Evolutionary conservation across 257 asterid genomes (phyloP).

Genomic region (Nicotiana benthamiana): DNA sequence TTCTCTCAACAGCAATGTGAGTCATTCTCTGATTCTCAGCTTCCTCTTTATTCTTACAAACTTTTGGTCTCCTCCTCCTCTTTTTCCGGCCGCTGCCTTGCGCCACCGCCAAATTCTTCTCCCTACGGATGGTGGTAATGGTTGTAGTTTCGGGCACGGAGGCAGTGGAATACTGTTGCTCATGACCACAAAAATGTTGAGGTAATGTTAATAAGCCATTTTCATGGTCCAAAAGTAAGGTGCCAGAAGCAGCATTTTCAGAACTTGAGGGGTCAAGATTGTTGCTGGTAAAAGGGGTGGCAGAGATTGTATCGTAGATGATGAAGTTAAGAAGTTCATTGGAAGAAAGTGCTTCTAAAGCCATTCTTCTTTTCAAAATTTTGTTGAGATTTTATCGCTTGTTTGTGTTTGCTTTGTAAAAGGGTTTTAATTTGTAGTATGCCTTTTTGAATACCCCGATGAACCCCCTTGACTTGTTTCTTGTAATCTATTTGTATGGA

Average conservation of each 20-base stretch:
- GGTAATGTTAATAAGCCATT: background rate
- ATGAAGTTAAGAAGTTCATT: constrained; percentile 66
- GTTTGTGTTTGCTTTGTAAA: constrained; percentile 30
- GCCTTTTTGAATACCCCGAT: constrained; percentile 35
- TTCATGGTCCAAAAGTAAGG: background rate
- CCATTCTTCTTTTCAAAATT: constrained; percentile 23
- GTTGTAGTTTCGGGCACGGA: constrained; percentile 11
- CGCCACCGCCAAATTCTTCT: constrained; percentile 18
- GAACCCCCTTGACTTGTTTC: constrained; percentile 38
- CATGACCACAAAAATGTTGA: background rate
- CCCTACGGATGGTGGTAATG: background rate
- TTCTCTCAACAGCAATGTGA: constrained; percentile 95
- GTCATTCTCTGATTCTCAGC: constrained; percentile 96
- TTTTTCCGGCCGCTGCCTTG: constrained; percentile 44
- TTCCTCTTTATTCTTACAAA: constrained; percentile 79
- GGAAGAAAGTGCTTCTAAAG: constrained; percentile 76
- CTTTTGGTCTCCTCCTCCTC: constrained; percentile 60
- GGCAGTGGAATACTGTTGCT: constrained; percentile 5
- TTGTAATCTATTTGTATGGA: constrained; percentile 7
- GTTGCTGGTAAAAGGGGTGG: constrained; percentile 22
- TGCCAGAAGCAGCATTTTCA: background rate
- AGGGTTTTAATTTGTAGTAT: constrained; percentile 7
- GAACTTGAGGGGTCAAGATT: background rate
- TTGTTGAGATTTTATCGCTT: background rate
- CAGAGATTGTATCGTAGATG: constrained; percentile 47